These are phyloP conservation scores for Clonostachys rhizophaga DNA, from an alignment of 2,329 filamentous ascomycete genomes.

Conservation along the genomic window DNA sequence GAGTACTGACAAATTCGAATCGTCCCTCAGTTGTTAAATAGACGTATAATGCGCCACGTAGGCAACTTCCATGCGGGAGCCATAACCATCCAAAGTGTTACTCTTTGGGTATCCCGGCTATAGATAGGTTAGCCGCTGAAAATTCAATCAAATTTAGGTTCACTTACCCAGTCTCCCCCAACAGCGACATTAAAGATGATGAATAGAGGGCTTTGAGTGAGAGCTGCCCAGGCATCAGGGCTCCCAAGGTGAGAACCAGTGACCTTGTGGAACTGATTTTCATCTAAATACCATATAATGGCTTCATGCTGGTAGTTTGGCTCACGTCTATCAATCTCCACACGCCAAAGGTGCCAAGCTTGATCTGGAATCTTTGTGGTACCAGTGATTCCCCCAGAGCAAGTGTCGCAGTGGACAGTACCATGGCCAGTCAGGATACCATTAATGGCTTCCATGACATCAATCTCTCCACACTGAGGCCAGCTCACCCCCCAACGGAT, in stretches of 20 bases:
- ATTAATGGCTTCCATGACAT: conserved; percentile 53
- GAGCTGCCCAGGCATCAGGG: conserved; percentile 36
- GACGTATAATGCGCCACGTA: conserved; percentile 12
- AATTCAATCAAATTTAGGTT: not conserved
- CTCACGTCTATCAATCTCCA: conserved; percentile 43
- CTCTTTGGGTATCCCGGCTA: conserved; percentile 37
- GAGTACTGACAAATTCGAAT: too few relatives aligned
- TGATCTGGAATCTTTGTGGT: conserved; percentile 27
- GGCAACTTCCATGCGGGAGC: conserved; percentile 13
- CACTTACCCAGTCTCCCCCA: conserved; percentile 46
- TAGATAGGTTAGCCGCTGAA: too few relatives aligned
- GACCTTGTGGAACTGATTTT: conserved; percentile 33
- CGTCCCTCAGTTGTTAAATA: not conserved
- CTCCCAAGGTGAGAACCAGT: conserved; percentile 38
- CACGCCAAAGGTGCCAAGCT: conserved; percentile 42
- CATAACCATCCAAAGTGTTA: conserved; percentile 27
- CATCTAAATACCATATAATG: conserved; percentile 46
- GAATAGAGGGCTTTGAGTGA: conserved; percentile 45
- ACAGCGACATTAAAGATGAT: conserved; percentile 52
- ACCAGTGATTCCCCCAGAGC: conserved; percentile 34
- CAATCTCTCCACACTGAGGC: conserved; percentile 51
- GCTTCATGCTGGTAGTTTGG: conserved; percentile 38
- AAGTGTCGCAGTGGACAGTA: conserved; percentile 45
- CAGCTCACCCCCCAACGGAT: conserved; percentile 39
- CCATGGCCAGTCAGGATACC: conserved; percentile 39